Evolutionary conservation across 108 stramenopile species (phyloP).

Genomic region (Nitzschia sp.): DNA sequence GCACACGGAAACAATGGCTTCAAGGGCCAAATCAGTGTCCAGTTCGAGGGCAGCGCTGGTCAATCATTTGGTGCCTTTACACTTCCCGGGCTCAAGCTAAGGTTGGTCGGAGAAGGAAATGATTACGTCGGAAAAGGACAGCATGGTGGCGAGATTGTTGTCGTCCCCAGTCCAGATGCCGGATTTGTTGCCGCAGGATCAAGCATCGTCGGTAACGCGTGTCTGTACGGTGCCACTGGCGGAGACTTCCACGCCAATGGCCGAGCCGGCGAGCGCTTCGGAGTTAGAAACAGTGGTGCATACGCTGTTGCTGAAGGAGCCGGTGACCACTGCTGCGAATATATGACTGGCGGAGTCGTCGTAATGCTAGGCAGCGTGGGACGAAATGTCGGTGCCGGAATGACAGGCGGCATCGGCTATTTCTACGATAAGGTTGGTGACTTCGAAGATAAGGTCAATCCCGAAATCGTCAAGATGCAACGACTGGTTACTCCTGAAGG

Average conservation of each 20-base stretch:
- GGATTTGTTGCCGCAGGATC: constrained; percentile 89
- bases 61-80: constrained; percentile 94
- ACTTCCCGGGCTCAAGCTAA: constrained; percentile 84
- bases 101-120: constrained; percentile 94
- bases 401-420: constrained; percentile 95
- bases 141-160: constrained; percentile 92
- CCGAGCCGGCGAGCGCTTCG: constrained; percentile 94
- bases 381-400: constrained; percentile 95
- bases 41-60: constrained; percentile 92
- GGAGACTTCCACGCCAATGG: constrained; percentile 96
- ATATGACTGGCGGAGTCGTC: constrained; percentile 97
- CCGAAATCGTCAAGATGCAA: constrained; percentile 89
- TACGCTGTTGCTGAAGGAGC: constrained; percentile 96
- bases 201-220: constrained; percentile 95
- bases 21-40: constrained; percentile 81
- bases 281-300: constrained; percentile 95
- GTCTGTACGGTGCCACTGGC: constrained; percentile 95
- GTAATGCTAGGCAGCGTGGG: constrained; percentile 92
- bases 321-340: constrained; percentile 96
- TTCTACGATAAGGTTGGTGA: constrained; percentile 86
- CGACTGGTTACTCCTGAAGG: constrained; percentile 70
- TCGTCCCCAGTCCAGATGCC: constrained; percentile 82
- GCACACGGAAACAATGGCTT: constrained; percentile 90
- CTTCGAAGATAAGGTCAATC: constrained; percentile 86
- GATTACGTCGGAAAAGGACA: constrained; percentile 98